Conservation (phyloP, 1,139 yeast species). For the Scheffersomyces insectosa region DNA sequence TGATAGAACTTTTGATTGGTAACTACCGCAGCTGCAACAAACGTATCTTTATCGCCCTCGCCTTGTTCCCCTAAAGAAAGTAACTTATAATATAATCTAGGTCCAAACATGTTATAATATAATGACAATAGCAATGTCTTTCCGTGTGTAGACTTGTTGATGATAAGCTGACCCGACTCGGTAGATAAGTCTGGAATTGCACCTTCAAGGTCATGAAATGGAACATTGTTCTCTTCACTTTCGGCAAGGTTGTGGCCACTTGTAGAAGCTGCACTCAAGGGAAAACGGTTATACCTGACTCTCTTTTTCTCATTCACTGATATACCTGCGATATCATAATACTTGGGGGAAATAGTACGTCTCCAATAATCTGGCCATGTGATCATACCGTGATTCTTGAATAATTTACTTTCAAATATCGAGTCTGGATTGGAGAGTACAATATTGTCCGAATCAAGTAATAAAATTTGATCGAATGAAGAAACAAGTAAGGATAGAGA, state of each 20-base stretch:
- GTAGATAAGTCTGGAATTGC: conserved; percentile 62
- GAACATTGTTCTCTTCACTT: conserved; percentile 11
- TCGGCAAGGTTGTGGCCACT: conserved; percentile 1
- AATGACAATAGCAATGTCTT: conserved; percentile 51
- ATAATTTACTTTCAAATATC: conserved; percentile 57
- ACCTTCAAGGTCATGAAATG: conserved; percentile 55
- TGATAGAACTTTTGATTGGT: conserved; percentile 51
- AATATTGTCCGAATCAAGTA: conserved; percentile 46
- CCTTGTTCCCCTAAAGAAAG: conserved; percentile 63
- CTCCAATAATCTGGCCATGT: conserved; percentile 88
- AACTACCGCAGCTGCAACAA: conserved; percentile 57
- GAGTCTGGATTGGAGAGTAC: conserved; percentile 37
- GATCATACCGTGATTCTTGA: conserved; percentile 56
- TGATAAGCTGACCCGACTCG: conserved; percentile 61
- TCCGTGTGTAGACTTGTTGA: conserved; percentile 55
- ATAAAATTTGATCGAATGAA: conserved; percentile 41
- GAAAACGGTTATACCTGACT: conserved; percentile 17
- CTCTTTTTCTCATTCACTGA: conserved; percentile 34
- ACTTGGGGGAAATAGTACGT: conserved; percentile 68
- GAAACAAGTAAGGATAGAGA: conserved; percentile 41
- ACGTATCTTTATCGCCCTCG: conserved; percentile 71
- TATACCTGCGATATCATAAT: conserved; percentile 63
- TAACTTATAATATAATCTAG: conserved; percentile 53
- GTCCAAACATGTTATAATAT: conserved; percentile 63
- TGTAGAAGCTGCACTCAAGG: conserved; percentile 7